A percentile compares a stretch with the other conserved stretches of the same genome.
These are phyloP conservation scores for Pseudohalonectria lignicola DNA, from an alignment of 2,329 filamentous ascomycete genomes.

Conservation along the genomic window DNA sequence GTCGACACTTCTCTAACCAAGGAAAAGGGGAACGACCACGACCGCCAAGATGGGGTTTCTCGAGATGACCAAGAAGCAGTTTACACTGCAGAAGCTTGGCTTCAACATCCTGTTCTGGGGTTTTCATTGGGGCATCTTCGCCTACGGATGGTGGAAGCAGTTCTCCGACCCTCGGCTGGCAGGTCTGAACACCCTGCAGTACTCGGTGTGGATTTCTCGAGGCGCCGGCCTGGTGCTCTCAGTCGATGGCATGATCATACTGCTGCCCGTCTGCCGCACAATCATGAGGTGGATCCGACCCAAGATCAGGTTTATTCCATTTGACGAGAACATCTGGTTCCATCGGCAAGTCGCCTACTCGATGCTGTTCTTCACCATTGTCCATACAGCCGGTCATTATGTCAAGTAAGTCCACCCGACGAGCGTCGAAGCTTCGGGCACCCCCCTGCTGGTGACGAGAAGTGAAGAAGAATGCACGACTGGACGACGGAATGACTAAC, in stretches of 20 bases:
- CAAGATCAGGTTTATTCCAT: conserved; percentile 74
- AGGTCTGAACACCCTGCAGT: conserved; percentile 69
- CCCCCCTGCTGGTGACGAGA: too few species aligned
- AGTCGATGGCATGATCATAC: conserved; percentile 75
- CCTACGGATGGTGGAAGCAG: conserved; percentile 82
- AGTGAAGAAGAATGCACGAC: not conserved
- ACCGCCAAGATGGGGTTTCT: conserved; percentile 26
- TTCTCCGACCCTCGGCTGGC: conserved; percentile 54
- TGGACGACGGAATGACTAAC: not conserved
- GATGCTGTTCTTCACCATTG: conserved; percentile 67
- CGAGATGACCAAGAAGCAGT: conserved; percentile 47
- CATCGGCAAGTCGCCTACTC: conserved; percentile 90
- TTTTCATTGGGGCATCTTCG: conserved; percentile 70
- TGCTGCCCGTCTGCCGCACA: conserved; percentile 91
- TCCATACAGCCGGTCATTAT: conserved; percentile 76
- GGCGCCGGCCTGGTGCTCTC: conserved; percentile 80
- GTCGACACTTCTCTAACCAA: conserved; percentile 32
- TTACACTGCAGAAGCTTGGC: conserved; percentile 58
- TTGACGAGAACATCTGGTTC: conserved; percentile 97
- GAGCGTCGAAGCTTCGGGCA: too few species aligned
- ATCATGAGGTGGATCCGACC: conserved; percentile 76
- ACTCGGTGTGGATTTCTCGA: conserved; percentile 92
- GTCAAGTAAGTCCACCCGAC: conserved; percentile 77
- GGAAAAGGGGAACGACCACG: conserved; percentile 15
- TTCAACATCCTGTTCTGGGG: conserved; percentile 79